Base-by-base conservation (phyloP, 495 filamentous ascomycete genomes). In the Neurospora tetrasperma region DNA sequence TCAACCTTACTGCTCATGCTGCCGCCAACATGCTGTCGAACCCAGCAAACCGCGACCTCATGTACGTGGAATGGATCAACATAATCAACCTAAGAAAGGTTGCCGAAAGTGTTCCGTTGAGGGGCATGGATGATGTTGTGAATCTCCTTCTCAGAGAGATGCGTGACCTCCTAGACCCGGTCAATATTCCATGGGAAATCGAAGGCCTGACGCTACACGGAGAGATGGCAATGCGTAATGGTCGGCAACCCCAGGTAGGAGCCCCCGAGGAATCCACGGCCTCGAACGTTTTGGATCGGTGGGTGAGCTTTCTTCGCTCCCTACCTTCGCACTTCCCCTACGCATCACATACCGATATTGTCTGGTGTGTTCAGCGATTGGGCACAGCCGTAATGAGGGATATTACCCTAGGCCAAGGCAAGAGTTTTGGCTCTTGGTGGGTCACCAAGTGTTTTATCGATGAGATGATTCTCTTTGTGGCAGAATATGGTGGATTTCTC, bases 361-460 rank as follows among this genome's bases (percentile, higher is more conserved):
- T 94, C 23, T 88, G 88, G 79, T 91, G 89, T 74, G 87, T 93
- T 31, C 88, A 90, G 72, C 86, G 88, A 38, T 81, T 94, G 20
- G 88, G 91, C 20, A 90, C 89, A 2, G 88, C 90, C 12, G 88
- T 90, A 8, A 84, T 95, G 79, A 86, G 93, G 48, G 93, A 94
- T 76, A 85, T 95, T 72, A 98, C 95, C 9, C 89, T 98, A 31
- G 87, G 87, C 35, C 90, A 92, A 73, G 93, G 92, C 11, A 88
- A 90, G 73, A 97, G 93, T 76, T 99, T 97, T 78, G 93, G 93
- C 16, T 90, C 92, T 2, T 99, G 96, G 96, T 98, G 96, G 94
- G 91, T 97, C 71, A 94, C 93, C n/a, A 97, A 98, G 79, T 93
- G 94, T 70, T 99, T 94, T 85, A 88, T 99, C 71, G 95, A 98